Conservation (phyloP, 2,329 filamentous ascomycete species). For the Sarocladium strictum region DNA sequence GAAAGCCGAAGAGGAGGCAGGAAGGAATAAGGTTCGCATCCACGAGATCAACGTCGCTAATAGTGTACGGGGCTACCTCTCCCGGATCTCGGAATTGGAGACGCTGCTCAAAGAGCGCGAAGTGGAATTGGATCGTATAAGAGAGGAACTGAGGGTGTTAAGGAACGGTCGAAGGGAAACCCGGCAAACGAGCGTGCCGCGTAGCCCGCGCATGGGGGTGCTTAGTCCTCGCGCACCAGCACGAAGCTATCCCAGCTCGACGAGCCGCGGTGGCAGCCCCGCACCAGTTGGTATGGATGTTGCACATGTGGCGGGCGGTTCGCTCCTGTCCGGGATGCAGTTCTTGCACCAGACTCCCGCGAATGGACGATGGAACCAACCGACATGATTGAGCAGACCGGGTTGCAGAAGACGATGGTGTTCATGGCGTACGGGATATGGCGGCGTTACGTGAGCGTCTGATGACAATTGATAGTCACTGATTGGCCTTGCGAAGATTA, state of each 20-base stretch:
- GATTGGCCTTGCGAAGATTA: no score
- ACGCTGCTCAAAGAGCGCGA: conserved; percentile 44
- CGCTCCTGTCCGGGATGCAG: conserved; percentile 28
- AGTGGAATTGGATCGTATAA: conserved; percentile 38
- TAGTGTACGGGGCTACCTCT: conserved; percentile 27
- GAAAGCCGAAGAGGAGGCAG: conserved; percentile 34
- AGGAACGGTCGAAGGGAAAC: conserved; percentile 50
- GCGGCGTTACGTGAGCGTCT: conserved; percentile 9
- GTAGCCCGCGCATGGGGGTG: conserved; percentile 48
- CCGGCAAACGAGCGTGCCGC: conserved; percentile 49
- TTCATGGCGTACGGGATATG: not conserved
- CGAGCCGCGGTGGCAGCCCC: conserved; percentile 47
- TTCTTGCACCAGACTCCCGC: conserved; percentile 31
- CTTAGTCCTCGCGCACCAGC: conserved; percentile 38
- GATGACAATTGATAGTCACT: not conserved
- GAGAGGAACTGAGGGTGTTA: conserved; percentile 41
- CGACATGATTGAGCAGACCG: conserved; percentile 27
- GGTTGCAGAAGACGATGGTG: conserved; percentile 19
- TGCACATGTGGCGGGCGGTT: conserved; percentile 20
- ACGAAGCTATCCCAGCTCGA: conserved; percentile 15
- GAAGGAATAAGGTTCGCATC: conserved; percentile 39
- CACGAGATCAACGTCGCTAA: conserved; percentile 38
- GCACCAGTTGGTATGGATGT: conserved; percentile 26
- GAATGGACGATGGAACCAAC: conserved; percentile 37
- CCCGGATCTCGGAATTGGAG: conserved; percentile 35